Base-by-base conservation (phyloP, 2,329 filamentous ascomycete genomes). In the Talaromyces sp. region DNA sequence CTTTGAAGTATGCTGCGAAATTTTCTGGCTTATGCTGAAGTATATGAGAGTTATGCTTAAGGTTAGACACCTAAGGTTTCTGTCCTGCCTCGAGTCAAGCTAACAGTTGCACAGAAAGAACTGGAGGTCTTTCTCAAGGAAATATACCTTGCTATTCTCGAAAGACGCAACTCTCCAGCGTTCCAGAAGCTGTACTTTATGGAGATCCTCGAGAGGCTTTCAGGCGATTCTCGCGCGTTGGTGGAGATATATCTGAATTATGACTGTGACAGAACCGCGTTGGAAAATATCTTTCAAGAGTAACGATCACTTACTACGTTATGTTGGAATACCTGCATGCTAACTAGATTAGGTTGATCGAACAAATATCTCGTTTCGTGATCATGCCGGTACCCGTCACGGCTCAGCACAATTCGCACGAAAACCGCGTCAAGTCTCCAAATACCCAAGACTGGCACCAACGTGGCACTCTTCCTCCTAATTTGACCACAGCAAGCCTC, bases 231-330 rank as follows among this genome's bases (percentile, higher is more conserved):
- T 1, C 84, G 90, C 63, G 92, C 91, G 0, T 73, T 99, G 51
- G 94, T 99, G 15, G 94, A 99, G 73, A 88, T 92, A 13, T 99
- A 99, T 73, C 83, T 99, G 62, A 99, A 99, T 73, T 99, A 99
- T 69, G 94, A 99, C 71, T 99, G 94, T 75, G 95, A 97, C 68
- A 84, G 93, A 60, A 91, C 91, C 40, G 85, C 86, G 9, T 84
- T 97, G 60, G 93, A 97, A 75, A 99, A 99, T 73, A 94, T 97
- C 73, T 99, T 96, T 72, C 94, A 99, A 74, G 80, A 83, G 65
- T 76, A 67, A 58, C 67, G 63, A 33, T 59, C 39, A 36, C 43
- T 3, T 40, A 25, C 10, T 13, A 22, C 17, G 1, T 21, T n/a
- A 10, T 2, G 22, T 15, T 22, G 31, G 40, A 53, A 54, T 53